Percentiles rank a stretch among this genome's conserved stretches.
phyloP scores from a whole-genome alignment of 176 grass and related monocot species.

The Cenchrus fungigraminus region DNA sequence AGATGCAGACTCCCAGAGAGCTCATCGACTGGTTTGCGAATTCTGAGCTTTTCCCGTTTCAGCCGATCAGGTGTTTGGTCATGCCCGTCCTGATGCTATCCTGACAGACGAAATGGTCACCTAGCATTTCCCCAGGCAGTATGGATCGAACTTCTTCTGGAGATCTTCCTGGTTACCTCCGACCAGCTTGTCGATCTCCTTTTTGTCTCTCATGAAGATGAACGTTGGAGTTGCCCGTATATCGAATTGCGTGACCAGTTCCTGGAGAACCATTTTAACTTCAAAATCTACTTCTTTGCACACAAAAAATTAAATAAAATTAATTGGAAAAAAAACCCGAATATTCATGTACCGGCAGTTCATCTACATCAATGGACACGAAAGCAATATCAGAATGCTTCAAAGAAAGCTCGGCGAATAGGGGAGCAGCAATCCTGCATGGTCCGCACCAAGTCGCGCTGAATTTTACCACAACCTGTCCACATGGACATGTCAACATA shows the following conservation, averaged over 20 bases:
- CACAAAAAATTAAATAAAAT: too few species aligned
- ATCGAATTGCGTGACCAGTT: conserved; percentile 56
- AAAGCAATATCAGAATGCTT: conserved; percentile 68
- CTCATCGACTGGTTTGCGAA: conserved; percentile 28
- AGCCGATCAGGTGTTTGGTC: conserved; percentile 18
- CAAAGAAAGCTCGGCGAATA: conserved; percentile 59
- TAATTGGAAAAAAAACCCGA: not conserved
- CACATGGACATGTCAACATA: not conserved
- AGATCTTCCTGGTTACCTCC: conserved; percentile 68
- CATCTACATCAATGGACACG: conserved; percentile 72
- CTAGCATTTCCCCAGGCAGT: conserved; percentile 1
- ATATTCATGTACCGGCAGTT: conserved; percentile 50
- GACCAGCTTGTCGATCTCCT: conserved; percentile 67
- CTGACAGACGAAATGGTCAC: not conserved
- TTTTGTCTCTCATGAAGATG: conserved; percentile 63
- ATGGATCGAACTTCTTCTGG: conserved; percentile 59
- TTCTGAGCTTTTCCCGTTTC: not conserved
- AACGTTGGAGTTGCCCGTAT: conserved; percentile 81
- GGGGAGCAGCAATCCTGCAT: conserved; percentile 58
- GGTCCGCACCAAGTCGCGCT: conserved; percentile 77
- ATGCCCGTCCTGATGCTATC: conserved; percentile 27
- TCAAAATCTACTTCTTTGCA: too few species aligned
- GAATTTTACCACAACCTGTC: conserved; percentile 79
- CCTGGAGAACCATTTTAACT: conserved; percentile 40
- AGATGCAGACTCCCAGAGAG: conserved; percentile 21